Conservation (phyloP, 768 basidiomycete genomes). For the Pisolithus microcarpus region DNA sequence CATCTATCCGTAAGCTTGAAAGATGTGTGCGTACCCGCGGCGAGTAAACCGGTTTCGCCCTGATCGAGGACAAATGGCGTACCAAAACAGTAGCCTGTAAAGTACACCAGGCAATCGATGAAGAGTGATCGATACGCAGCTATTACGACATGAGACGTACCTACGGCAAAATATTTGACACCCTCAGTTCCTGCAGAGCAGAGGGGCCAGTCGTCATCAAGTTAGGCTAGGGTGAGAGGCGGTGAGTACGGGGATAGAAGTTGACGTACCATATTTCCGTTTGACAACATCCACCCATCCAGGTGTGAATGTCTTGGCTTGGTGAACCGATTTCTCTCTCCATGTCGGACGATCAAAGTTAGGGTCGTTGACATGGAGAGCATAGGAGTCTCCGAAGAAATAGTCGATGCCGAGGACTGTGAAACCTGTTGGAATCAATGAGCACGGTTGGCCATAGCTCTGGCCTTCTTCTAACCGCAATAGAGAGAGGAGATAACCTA, state of each 20-base stretch:
- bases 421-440: slow-evolving; percentile 36
- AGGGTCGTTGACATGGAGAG: slow-evolving; percentile 32
- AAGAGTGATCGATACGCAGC: not conserved
- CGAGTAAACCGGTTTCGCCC: slow-evolving; percentile 38
- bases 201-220: too few relatives aligned
- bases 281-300: slow-evolving; percentile 48
- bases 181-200: slow-evolving; percentile 14
- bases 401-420: slow-evolving; percentile 55
- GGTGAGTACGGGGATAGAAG: too few relatives aligned
- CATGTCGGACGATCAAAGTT: slow-evolving; percentile 36
- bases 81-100: slow-evolving; percentile 52
- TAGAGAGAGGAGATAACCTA: slow-evolving; percentile 14
- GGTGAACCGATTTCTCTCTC: slow-evolving; percentile 29
- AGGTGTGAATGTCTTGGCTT: slow-evolving; percentile 36
- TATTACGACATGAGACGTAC: slow-evolving; percentile 20
- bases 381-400: slow-evolving; percentile 52
- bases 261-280: slow-evolving; percentile 36
- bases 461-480: too few relatives aligned
- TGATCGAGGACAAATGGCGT: slow-evolving; percentile 45
- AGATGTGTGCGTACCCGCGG: slow-evolving; percentile 33
- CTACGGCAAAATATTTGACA: slow-evolving; percentile 39
- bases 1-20: too few relatives aligned
- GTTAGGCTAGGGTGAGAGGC: not conserved
- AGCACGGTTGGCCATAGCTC: not conserved
- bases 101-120: not conserved